Evolutionary conservation across 257 asterid genomes (phyloP).

Genomic region (Solanum chmielewskii): DNA sequence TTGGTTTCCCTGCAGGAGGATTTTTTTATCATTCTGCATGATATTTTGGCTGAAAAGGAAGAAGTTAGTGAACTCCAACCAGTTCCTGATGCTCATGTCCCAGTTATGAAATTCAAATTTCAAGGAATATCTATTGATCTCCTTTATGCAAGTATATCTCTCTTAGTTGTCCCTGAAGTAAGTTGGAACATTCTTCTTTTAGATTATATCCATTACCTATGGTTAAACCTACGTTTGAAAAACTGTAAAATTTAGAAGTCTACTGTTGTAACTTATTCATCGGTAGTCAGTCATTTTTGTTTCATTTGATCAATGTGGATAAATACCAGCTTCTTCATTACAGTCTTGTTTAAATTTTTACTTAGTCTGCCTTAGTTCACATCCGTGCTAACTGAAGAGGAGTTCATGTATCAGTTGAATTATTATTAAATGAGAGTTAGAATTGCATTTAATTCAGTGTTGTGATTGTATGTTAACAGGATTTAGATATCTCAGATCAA

Average conservation of each 20-base stretch:
- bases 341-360: not conserved
- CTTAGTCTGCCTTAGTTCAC: not conserved
- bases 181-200: not conserved
- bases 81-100: constrained; percentile 33
- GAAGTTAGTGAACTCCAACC: constrained; percentile 27
- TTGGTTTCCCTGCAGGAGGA: constrained; percentile 20
- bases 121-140: constrained; percentile 25
- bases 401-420: not conserved
- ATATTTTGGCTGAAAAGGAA: constrained; percentile 23
- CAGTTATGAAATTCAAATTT: constrained; percentile 28
- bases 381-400: not conserved
- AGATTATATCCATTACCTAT: not conserved
- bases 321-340: not conserved
- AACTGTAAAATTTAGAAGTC: not conserved
- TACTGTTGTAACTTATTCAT: not conserved
- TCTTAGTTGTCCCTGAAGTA: constrained; percentile 30
- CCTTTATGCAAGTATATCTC: constrained; percentile 22
- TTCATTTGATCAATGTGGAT: not conserved
- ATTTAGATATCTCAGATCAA: constrained; percentile 70
- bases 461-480: constrained; percentile 29
- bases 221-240: not conserved
- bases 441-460: not conserved
- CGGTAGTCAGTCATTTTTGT: not conserved
- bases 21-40: constrained; percentile 23
- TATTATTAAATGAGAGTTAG: not conserved